phyloP scores from a whole-genome alignment of 352 stramenopile genomes.

The Pythium dissotocum region DNA sequence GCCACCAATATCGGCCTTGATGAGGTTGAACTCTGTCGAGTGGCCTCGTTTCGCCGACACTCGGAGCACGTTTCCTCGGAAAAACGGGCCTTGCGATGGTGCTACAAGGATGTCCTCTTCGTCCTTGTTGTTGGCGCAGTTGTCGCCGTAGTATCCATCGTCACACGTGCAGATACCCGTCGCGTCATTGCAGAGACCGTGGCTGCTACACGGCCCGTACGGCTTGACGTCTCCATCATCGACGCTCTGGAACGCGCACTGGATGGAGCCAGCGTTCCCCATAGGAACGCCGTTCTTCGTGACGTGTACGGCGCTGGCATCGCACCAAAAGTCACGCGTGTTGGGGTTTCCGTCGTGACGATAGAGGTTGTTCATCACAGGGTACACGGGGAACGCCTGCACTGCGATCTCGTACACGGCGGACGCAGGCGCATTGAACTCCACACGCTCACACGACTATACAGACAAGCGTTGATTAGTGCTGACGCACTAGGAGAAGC shows the following conservation, averaged over 20 bases:
- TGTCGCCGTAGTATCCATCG: constrained; percentile 66
- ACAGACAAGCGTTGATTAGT: neutral
- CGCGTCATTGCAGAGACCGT: constrained; percentile 50
- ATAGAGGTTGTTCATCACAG: constrained; percentile 82
- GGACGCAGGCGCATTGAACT: constrained; percentile 33
- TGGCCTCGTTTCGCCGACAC: constrained; percentile 45
- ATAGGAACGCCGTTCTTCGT: constrained; percentile 18
- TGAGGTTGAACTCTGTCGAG: constrained; percentile 65
- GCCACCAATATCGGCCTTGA: constrained; percentile 56
- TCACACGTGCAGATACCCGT: constrained; percentile 61
- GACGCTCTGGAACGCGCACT: constrained; percentile 51
- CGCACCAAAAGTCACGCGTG: constrained; percentile 58
- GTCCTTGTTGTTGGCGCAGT: constrained; percentile 68
- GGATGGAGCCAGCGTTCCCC: neutral
- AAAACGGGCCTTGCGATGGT: constrained; percentile 54
- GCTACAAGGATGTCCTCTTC: constrained; percentile 59
- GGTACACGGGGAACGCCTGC: constrained; percentile 64
- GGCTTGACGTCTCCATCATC: constrained; percentile 44
- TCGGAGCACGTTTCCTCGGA: constrained; percentile 66
- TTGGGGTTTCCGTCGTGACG: constrained; percentile 61
- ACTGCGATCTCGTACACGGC: constrained; percentile 61
- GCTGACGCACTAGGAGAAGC: neutral
- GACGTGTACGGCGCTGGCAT: constrained; percentile 28
- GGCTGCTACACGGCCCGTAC: constrained; percentile 62
- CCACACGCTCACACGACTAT: constrained; percentile 38